Conservation (phyloP, 805 yeast genomes). For the Wickerhamiella musiphila region DNA sequence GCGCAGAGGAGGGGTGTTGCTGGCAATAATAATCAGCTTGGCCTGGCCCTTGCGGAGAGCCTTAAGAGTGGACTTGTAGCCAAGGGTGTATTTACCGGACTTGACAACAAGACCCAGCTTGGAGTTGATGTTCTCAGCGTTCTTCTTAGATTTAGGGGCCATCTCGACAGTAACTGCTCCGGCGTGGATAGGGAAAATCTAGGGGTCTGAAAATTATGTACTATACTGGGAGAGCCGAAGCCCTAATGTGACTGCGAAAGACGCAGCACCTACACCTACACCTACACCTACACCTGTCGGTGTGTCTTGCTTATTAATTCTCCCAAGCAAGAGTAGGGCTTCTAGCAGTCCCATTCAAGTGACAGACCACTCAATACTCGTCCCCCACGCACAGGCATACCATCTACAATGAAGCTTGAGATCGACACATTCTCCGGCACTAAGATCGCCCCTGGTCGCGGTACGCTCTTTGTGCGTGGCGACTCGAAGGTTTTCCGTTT, state of each 20-base stretch:
- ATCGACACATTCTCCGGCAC: slow-evolving; percentile 98
- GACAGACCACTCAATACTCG: background rate
- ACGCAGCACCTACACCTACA: no score
- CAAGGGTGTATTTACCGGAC: slow-evolving; percentile 99
- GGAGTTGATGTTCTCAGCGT: slow-evolving; percentile 89
- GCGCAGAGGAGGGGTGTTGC: slow-evolving; percentile 99
- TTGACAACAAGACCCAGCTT: slow-evolving; percentile 95
- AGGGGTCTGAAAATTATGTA: background rate
- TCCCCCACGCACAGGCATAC: background rate
- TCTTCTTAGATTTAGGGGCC: slow-evolving; percentile 93
- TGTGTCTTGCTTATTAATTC: no score
- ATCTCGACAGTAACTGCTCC: slow-evolving; percentile 94
- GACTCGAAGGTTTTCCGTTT: slow-evolving; percentile 99
- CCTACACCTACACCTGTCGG: no score
- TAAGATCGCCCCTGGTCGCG: slow-evolving; percentile 99
- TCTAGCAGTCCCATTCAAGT: background rate
- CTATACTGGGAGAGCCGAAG: slow-evolving; percentile 1
- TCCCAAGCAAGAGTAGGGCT: slow-evolving; percentile 3
- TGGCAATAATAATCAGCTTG: slow-evolving; percentile 92
- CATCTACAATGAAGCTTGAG: slow-evolving; percentile 82
- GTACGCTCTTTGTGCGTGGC: slow-evolving; percentile 97
- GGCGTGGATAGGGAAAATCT: slow-evolving; percentile 29
- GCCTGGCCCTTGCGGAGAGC: slow-evolving; percentile 98
- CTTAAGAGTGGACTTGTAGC: slow-evolving; percentile 98
- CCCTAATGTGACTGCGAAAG: slow-evolving; percentile 4